Base-by-base conservation (phyloP, 2,329 filamentous ascomycete species). In the Plectosphaerella plurivora region DNA sequence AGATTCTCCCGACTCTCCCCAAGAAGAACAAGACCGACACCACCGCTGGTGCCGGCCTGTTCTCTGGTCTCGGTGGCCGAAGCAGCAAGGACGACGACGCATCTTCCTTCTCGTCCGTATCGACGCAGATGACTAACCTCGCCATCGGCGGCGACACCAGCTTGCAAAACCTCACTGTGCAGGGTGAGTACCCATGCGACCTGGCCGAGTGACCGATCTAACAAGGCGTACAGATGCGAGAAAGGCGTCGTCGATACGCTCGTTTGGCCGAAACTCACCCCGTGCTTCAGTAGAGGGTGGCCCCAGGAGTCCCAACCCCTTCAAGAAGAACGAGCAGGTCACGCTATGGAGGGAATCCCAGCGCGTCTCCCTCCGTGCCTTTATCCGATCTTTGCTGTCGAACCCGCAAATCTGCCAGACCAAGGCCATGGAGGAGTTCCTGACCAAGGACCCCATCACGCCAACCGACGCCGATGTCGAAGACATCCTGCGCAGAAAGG, bases 11-110 rank as follows among this genome's bases (percentile, higher is more conserved):
- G 11, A 83, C 91, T 1, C 73, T 97, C 48, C 94, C 94, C 1
- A 87, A 87, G 65, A 97, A 97, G 80, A 97, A 97, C 69, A 96
- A 93, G 69, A 82, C 86, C 18, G 86, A 86, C 58, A 86, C 85
- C 2, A 85, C 86, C 3, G 75, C 88, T 7, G 41, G 41, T 2
- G 77, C 82, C 1, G 76, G 75, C 24, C 66, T 88, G 20, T 70
- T 86, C 11, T 69, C 74, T 25, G 67, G 72, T 11, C 64, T 83
- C 55, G 75, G 72, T 41, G 81, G 79, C 20, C 79, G 77, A 33
- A 81, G 78, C 15, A 78, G 77, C 12, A 82, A 84, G 57, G 88
- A 91, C 56, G 89, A 89, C 42, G 90, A 93, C 66, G 81, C 76
- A 1, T 90, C 88, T 2, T 96, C 91, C 1, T 68, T 93, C 7